Conservation (phyloP, 148 eudicot genomes). For the Gaultheria prostrata region DNA sequence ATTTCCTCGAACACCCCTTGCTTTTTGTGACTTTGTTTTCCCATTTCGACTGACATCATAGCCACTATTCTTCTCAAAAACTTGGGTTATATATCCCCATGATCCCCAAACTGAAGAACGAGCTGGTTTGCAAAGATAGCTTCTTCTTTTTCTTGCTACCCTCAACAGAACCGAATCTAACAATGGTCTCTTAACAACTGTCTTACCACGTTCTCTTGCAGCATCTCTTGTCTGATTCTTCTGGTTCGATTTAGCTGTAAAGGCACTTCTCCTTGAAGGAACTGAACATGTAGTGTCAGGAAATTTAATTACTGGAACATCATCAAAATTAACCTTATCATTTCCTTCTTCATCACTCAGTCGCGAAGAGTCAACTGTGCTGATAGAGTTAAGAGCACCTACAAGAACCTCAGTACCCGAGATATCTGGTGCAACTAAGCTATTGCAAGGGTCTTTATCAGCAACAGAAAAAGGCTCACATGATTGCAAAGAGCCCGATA, state of each 20-base stretch:
- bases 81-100: slow-evolving; percentile 27
- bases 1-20: slow-evolving; percentile 34
- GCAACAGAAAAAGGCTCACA: slow-evolving; percentile 22
- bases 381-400: slow-evolving; percentile 29
- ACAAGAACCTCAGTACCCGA: slow-evolving; percentile 27
- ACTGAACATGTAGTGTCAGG: slow-evolving; percentile 24
- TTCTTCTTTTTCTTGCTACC: slow-evolving; percentile 72
- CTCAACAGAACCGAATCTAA: slow-evolving; percentile 30
- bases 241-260: slow-evolving; percentile 19
- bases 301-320: slow-evolving; percentile 20
- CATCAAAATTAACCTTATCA: slow-evolving; percentile 24
- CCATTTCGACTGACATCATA: slow-evolving; percentile 17
- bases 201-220: slow-evolving; percentile 19
- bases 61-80: slow-evolving; percentile 37
- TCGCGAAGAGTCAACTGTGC: slow-evolving; percentile 23
- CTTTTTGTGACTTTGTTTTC: slow-evolving; percentile 27
- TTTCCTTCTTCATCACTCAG: slow-evolving; percentile 26
- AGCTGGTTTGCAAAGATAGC: slow-evolving; percentile 41
- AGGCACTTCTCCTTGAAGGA: slow-evolving; percentile 26
- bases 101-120: slow-evolving; percentile 75
- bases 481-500: slow-evolving; percentile 29
- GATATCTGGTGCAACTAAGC: slow-evolving; percentile 23
- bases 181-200: slow-evolving; percentile 6
- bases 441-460: slow-evolving; percentile 26
- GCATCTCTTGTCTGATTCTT: slow-evolving; percentile 13